Evolutionary conservation across 305 asterid species (phyloP).

Genomic region (Withania somnifera): DNA sequence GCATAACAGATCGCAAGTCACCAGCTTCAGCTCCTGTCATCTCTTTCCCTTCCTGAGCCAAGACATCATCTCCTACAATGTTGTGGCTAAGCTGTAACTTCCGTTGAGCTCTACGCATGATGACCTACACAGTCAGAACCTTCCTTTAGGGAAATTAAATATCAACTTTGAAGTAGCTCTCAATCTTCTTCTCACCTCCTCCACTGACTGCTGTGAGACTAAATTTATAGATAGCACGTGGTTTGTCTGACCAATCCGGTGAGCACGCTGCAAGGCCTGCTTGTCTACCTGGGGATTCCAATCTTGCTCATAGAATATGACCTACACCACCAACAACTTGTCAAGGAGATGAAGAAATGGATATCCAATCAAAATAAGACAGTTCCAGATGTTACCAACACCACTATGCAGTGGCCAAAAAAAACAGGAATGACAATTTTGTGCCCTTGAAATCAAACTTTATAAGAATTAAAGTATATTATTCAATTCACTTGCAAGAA

Average conservation of each 20-base stretch:
- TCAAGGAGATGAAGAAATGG: conserved; percentile 1
- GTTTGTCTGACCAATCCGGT: conserved; percentile 84
- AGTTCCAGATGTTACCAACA: background rate
- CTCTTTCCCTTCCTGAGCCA: conserved; percentile 42
- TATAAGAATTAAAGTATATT: background rate
- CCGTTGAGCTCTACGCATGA: conserved; percentile 80
- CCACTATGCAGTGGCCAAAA: background rate
- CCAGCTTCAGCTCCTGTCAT: conserved; percentile 51
- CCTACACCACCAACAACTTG: conserved; percentile 30
- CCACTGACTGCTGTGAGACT: conserved; percentile 66
- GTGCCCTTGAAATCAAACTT: background rate
- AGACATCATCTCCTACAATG: conserved; percentile 61
- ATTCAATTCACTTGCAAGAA: background rate
- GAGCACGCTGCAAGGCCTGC: conserved; percentile 97
- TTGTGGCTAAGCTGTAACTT: conserved; percentile 78
- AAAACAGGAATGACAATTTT: background rate
- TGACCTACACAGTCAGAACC: conserved; percentile 41
- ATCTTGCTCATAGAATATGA: conserved; percentile 92
- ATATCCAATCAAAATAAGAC: background rate
- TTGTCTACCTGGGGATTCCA: conserved; percentile 99
- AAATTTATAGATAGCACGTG: conserved; percentile 80
- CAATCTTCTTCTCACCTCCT: conserved; percentile 52
- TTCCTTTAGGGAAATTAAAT: background rate
- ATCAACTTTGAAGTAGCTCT: conserved; percentile 2
- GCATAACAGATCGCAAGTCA: conserved; percentile 64